Evolutionary conservation across 2,329 filamentous ascomycete species (phyloP).

Genomic region (Pseudopyricularia javanii): DNA sequence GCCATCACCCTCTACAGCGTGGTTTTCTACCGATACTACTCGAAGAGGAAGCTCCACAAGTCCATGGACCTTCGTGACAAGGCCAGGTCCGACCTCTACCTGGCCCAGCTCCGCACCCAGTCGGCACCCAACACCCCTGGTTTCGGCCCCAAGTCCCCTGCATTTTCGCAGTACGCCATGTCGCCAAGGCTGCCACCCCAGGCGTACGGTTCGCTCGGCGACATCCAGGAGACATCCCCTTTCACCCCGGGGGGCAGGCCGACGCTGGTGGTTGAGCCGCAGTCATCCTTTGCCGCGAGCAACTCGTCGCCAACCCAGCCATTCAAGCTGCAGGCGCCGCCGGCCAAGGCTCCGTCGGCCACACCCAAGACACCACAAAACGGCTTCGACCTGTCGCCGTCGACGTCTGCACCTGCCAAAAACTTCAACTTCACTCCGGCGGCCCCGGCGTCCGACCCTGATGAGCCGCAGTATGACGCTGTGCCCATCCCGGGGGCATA

Average conservation of each 20-base stretch:
- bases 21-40: slow-evolving; percentile 96
- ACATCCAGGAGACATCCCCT: slow-evolving; percentile 25
- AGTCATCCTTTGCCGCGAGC: slow-evolving; percentile 47
- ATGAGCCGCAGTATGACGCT: slow-evolving; percentile 72
- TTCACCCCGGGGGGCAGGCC: slow-evolving; percentile 41
- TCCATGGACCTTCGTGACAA: slow-evolving; percentile 94
- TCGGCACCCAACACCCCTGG: slow-evolving; percentile 92
- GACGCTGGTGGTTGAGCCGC: slow-evolving; percentile 39
- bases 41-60: slow-evolving; percentile 88
- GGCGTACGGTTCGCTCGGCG: slow-evolving; percentile 31
- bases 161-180: slow-evolving; percentile 39
- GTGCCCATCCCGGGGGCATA: slow-evolving; percentile 89
- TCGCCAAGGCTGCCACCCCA: slow-evolving; percentile 50
- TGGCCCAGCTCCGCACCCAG: slow-evolving; percentile 71
- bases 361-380: slow-evolving; percentile 52
- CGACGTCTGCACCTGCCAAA: slow-evolving; percentile 19
- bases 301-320: slow-evolving; percentile 20
- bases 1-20: slow-evolving; percentile 87
- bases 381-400: slow-evolving; percentile 9
- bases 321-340: slow-evolving; percentile 81
- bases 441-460: slow-evolving; percentile 52
- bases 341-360: slow-evolving; percentile 62
- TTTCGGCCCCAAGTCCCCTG: slow-evolving; percentile 58
- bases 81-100: slow-evolving; percentile 88
- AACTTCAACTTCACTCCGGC: slow-evolving; percentile 16